A percentile compares a stretch with the other conserved stretches of the same genome.
Conservation (phyloP, 768 basidiomycete species). For the Lentinula lateritia region DNA sequence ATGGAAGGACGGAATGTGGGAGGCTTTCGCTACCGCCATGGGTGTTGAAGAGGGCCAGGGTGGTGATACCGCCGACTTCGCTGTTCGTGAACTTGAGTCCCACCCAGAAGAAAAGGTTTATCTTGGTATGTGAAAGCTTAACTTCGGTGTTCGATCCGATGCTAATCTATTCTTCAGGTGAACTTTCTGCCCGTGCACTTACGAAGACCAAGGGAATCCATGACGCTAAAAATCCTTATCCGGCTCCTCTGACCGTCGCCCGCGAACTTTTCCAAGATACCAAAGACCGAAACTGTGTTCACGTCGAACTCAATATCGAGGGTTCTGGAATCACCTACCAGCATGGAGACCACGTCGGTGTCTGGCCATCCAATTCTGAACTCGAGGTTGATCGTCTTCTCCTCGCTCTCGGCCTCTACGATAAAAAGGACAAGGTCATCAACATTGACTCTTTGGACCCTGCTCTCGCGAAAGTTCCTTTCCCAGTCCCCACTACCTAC, state of each 20-base stretch:
- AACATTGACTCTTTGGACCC: slow-evolving; percentile 97
- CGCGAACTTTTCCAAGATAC: slow-evolving; percentile 80
- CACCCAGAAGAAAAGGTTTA: slow-evolving; percentile 87
- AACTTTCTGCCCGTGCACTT: slow-evolving; percentile 92
- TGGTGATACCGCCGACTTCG: slow-evolving; percentile 91
- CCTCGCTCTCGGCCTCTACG: slow-evolving; percentile 74
- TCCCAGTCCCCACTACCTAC: slow-evolving; percentile 96
- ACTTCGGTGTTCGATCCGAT: not conserved
- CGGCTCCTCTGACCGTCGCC: slow-evolving; percentile 71
- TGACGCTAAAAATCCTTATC: slow-evolving; percentile 95
- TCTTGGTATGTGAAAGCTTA: slow-evolving; percentile 52
- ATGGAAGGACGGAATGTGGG: slow-evolving; percentile 99
- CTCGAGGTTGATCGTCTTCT: slow-evolving; percentile 87
- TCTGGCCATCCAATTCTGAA: slow-evolving; percentile 96
- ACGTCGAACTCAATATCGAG: slow-evolving; percentile 90
- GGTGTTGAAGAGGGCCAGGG: slow-evolving; percentile 94
- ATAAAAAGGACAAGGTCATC: slow-evolving; percentile 79
- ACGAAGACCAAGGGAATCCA: slow-evolving; percentile 93
- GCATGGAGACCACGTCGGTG: slow-evolving; percentile 95
- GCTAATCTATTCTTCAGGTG: slow-evolving; percentile 43
- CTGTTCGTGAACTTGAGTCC: slow-evolving; percentile 75
- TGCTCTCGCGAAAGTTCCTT: slow-evolving; percentile 95
- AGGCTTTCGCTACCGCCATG: slow-evolving; percentile 75
- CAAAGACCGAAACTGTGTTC: slow-evolving; percentile 85
- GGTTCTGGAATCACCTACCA: slow-evolving; percentile 98